Evolutionary conservation across 805 yeast genomes (phyloP).

Genomic region (Lachancea dasiensis): DNA sequence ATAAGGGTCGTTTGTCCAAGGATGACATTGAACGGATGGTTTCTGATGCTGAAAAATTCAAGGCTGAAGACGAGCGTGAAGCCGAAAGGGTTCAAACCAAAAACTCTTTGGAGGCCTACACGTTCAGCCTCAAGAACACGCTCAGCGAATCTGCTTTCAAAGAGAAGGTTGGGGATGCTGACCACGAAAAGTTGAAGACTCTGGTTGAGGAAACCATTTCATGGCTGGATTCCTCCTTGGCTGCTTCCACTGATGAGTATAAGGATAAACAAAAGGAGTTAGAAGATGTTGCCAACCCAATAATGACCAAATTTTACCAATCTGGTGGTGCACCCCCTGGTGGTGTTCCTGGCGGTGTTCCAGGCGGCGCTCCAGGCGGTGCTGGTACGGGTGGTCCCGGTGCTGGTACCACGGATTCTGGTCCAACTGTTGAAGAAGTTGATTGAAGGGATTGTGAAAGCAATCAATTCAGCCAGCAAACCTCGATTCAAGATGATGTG

Average conservation of each 20-base stretch:
- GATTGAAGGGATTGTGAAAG: no score
- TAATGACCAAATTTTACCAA: constrained; percentile 94
- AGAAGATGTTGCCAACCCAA: constrained; percentile 92
- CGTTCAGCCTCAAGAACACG: constrained; percentile 86
- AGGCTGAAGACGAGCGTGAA: constrained; percentile 95
- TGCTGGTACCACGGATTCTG: constrained; percentile 42
- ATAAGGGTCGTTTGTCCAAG: constrained; percentile 96
- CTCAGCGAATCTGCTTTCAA: constrained; percentile 68
- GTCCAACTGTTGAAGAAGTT: constrained; percentile 80
- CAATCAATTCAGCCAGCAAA: no score
- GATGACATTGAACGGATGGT: constrained; percentile 98
- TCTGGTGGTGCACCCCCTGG: constrained; percentile 81
- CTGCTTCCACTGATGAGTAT: constrained; percentile 90
- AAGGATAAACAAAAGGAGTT: constrained; percentile 92
- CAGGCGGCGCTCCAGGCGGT: constrained; percentile 44
- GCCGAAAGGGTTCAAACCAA: constrained; percentile 87
- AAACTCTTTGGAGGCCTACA: constrained; percentile 93
- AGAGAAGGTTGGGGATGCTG: constrained; percentile 70
- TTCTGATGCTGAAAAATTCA: constrained; percentile 93
- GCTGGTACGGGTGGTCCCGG: constrained; percentile 42
- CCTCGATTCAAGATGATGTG: no score
- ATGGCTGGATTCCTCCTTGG: constrained; percentile 91
- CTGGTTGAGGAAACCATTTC: constrained; percentile 80
- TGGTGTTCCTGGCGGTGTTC: constrained; percentile 56
- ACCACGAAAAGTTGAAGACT: constrained; percentile 61